These are phyloP conservation scores for Cystobasidium ongulense DNA, from an alignment of 768 basidiomycete species.

Conservation along the genomic window DNA sequence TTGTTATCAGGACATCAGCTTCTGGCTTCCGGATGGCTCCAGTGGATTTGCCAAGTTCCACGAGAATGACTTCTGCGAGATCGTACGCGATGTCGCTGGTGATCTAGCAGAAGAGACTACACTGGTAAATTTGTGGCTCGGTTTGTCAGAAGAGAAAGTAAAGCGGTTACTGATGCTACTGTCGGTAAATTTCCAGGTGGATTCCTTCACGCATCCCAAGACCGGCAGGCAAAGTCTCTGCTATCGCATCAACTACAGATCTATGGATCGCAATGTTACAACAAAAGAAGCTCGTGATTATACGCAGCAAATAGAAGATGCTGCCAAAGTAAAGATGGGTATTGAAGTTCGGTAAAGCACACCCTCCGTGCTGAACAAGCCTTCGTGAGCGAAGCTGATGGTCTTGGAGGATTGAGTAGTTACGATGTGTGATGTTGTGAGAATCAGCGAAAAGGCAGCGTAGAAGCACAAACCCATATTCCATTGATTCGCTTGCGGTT, in stretches of 20 bases:
- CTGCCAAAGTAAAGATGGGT: constrained; percentile 8
- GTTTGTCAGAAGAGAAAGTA: too few species aligned
- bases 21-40: constrained; percentile 60
- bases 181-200: constrained; percentile 68
- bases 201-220: constrained; percentile 82
- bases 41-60: constrained; percentile 51
- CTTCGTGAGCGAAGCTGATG: too few species aligned
- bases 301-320: constrained; percentile 10
- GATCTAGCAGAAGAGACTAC: constrained; percentile 86
- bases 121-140: too few species aligned
- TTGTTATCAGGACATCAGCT: constrained; percentile 88
- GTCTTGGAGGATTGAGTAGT: background rate
- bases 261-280: constrained; percentile 74
- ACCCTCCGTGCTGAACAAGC: too few species aligned
- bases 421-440: background rate
- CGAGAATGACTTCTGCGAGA: constrained; percentile 94
- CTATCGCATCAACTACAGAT: constrained; percentile 86
- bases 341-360: constrained; percentile 15
- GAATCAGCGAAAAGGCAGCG: background rate
- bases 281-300: constrained; percentile 20
- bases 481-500: background rate
- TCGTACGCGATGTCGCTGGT: constrained; percentile 83
- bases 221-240: constrained; percentile 69
- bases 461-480: background rate
- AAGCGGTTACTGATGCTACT: background rate